Evolutionary conservation across 306 rosid genomes (phyloP).

Genomic region (Quillaja saponaria): DNA sequence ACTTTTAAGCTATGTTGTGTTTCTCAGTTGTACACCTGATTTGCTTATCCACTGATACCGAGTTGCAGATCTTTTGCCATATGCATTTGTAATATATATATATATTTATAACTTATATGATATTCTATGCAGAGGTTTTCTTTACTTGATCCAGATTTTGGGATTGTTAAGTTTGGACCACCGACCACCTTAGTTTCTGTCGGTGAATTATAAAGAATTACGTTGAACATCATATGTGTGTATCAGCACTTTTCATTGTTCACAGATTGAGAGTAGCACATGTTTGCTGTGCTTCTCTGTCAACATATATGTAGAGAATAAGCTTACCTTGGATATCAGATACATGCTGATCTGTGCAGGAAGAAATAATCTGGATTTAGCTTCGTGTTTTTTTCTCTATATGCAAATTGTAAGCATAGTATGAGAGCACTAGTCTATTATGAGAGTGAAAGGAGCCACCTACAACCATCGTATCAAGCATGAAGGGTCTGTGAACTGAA

Average conservation of each 20-base stretch:
- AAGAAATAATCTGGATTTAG: no score
- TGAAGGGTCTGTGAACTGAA: no score
- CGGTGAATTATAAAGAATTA: neutral
- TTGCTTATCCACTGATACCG: neutral
- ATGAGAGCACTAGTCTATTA: no score
- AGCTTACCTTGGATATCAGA: neutral
- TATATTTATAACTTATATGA: no score
- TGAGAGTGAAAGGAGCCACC: no score
- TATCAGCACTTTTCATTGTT: neutral
- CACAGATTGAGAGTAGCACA: neutral
- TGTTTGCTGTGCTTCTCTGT: conserved; percentile 13
- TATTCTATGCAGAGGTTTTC: neutral
- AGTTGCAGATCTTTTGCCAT: neutral
- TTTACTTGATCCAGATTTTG: neutral
- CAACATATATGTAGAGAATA: neutral
- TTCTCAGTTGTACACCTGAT: neutral
- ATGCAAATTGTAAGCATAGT: no score
- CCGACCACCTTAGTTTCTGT: neutral
- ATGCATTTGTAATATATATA: no score
- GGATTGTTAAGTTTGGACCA: neutral
- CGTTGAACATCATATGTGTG: neutral
- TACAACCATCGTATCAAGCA: no score
- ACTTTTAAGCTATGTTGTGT: neutral
- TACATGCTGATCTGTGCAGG: neutral
- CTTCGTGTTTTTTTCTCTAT: no score